phyloP scores from a whole-genome alignment of 1,284 basidiomycete species.

The Microbotryum scabiosae region DNA sequence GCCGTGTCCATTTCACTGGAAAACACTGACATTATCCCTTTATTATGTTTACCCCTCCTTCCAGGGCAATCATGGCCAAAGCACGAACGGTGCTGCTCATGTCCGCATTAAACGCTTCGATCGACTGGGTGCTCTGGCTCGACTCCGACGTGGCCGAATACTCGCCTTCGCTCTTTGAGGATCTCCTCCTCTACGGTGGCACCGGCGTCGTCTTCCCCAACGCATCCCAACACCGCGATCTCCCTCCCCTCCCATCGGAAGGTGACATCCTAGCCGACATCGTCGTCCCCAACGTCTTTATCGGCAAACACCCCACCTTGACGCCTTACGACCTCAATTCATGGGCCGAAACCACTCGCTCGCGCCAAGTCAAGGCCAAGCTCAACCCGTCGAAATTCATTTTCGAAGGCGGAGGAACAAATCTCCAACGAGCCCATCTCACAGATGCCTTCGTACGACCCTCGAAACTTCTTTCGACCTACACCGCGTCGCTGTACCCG shows the following conservation, averaged over 20 bases:
- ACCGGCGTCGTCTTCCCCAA: slow-evolving; percentile 7
- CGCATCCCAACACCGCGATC: neutral
- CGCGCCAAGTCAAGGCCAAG: slow-evolving; percentile 1
- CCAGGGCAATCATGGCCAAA: slow-evolving; percentile 22
- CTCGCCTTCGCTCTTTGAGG: slow-evolving; percentile 17
- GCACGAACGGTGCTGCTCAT: slow-evolving; percentile 22
- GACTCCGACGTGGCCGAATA: slow-evolving; percentile 19
- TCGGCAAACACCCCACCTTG: slow-evolving; percentile 8
- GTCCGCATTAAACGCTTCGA: slow-evolving; percentile 16
- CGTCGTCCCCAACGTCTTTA: slow-evolving; percentile 22
- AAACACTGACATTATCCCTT: neutral
- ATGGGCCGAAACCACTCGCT: slow-evolving; percentile 22
- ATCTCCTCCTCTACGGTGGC: slow-evolving; percentile 18
- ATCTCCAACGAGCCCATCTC: neutral
- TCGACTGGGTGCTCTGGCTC: slow-evolving; percentile 30
- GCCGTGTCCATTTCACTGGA: neutral
- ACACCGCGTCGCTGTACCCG: neutral
- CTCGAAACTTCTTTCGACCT: neutral
- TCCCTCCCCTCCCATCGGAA: neutral
- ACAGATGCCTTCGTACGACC: too few species aligned
- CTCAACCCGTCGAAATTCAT: slow-evolving; percentile 11
- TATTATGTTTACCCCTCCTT: neutral
- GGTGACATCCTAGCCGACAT: slow-evolving; percentile 11
- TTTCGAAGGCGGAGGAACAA: slow-evolving; percentile 15
- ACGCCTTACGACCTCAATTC: slow-evolving; percentile 22